A percentile compares a stretch with the other conserved stretches of the same genome.
Conservation (phyloP, 768 basidiomycete species). For the Russula vinacea region DNA sequence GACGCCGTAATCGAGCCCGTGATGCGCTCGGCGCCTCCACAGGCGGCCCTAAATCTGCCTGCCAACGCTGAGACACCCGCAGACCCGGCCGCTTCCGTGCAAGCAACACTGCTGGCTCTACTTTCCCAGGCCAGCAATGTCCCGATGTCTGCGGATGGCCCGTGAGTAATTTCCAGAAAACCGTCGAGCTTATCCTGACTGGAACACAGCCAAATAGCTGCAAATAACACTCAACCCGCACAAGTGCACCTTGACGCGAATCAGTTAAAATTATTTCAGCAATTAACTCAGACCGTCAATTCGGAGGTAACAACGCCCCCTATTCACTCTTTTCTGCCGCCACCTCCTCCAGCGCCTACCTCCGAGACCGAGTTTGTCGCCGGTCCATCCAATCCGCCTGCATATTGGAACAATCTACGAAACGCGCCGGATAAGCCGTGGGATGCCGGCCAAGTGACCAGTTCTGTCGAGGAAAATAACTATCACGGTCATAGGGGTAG, state of each 20-base stretch:
- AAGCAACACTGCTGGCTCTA: conserved; percentile 65
- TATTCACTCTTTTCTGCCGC: conserved; percentile 31
- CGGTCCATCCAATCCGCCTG: conserved; percentile 16
- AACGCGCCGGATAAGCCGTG: conserved; percentile 42
- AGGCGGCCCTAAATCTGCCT: conserved; percentile 27
- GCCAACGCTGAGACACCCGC: conserved; percentile 36
- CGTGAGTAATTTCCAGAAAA: conserved; percentile 38
- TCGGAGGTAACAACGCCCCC: conserved; percentile 16
- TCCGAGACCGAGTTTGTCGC: conserved; percentile 4
- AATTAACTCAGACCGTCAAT: conserved; percentile 61
- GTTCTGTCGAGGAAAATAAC: conserved; percentile 49
- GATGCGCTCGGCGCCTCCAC: conserved; percentile 25
- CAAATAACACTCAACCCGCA: conserved; percentile 47
- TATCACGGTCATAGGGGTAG: conserved; percentile 54
- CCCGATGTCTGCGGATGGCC: conserved; percentile 34
- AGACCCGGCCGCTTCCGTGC: conserved; percentile 42
- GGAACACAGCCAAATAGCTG: conserved; percentile 53
- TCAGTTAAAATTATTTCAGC: conserved; percentile 72
- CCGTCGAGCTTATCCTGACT: conserved; percentile 14
- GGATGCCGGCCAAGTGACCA: conserved; percentile 60
- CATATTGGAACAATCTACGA: conserved; percentile 17
- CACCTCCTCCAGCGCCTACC: conserved; percentile 1
- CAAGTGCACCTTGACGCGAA: conserved; percentile 45
- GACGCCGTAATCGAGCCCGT: conserved; percentile 28
- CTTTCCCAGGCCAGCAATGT: conserved; percentile 63